These are phyloP conservation scores for Alternaria triticimaculans DNA, from an alignment of 2,329 filamentous ascomycete genomes.

Conservation along the genomic window DNA sequence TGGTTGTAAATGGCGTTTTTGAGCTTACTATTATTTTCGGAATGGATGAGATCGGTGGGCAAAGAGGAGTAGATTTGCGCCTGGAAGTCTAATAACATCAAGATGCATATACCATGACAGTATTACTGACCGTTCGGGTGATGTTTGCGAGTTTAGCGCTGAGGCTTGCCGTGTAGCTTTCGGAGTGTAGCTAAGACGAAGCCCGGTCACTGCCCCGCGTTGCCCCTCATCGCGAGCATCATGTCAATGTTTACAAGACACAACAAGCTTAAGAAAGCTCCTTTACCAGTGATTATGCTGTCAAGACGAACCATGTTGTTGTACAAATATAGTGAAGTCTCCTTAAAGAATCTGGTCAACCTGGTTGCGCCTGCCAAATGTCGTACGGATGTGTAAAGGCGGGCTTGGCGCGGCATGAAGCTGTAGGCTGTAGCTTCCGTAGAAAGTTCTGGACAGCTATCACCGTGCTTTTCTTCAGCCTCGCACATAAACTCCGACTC, in stretches of 20 bases:
- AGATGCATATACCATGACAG: not conserved
- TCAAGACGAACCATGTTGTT: not conserved
- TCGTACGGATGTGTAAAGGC: conserved; percentile 14
- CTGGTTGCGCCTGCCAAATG: not conserved
- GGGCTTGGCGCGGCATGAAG: conserved; percentile 30
- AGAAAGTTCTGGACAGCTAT: conserved; percentile 45
- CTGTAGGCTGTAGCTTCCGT: conserved; percentile 30
- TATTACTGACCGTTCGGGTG: not conserved
- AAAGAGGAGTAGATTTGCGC: not conserved
- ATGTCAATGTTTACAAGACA: conserved; percentile 16
- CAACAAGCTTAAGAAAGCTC: not conserved
- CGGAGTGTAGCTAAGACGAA: not conserved
- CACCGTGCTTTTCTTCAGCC: conserved; percentile 29
- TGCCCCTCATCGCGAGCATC: conserved; percentile 31
- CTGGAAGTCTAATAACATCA: not conserved
- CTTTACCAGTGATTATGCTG: not conserved
- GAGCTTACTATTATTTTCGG: not conserved
- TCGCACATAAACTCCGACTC: conserved; percentile 13
- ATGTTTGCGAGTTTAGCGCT: not conserved
- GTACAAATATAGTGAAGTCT: not conserved
- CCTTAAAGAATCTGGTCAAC: not conserved
- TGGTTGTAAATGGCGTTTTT: conserved; percentile 7
- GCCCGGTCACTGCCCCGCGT: conserved; percentile 28
- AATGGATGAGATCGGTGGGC: not conserved
- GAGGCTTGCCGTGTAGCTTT: not conserved